Percentiles rank a stretch among this genome's conserved stretches.
Evolutionary conservation across 2,329 filamentous ascomycete genomes (phyloP).

Genomic region (Aspergillus sp.): DNA sequence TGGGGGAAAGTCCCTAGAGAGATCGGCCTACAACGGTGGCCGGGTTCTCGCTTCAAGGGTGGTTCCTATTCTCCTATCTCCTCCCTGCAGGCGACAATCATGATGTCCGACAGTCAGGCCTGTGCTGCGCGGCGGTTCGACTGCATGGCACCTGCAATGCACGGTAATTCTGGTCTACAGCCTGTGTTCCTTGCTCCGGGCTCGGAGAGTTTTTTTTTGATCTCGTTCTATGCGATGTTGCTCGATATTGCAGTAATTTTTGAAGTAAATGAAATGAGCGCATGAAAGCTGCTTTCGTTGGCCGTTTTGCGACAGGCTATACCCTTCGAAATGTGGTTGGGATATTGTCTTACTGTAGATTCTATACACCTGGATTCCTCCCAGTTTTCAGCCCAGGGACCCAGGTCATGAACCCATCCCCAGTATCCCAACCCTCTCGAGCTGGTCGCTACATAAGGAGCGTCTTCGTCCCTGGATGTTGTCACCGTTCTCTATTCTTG

Average conservation of each 20-base stretch:
- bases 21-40: constrained; percentile 6
- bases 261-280: neutral
- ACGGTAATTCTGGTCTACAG: constrained; percentile 7
- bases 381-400: constrained; percentile 6
- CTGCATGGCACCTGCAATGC: constrained; percentile 13
- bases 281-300: neutral
- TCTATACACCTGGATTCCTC: constrained; percentile 9
- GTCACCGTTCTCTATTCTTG: neutral
- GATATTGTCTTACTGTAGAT: neutral
- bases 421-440: constrained; percentile 5
- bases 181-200: neutral
- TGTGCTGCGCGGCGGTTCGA: constrained; percentile 1
- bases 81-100: constrained; percentile 5
- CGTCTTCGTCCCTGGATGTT: neutral
- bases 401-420: constrained; percentile 3
- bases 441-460: constrained; percentile 1
- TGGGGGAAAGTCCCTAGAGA: neutral
- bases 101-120: constrained; percentile 6
- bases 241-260: neutral
- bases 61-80: neutral
- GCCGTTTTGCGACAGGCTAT: neutral
- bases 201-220: neutral
- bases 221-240: neutral
- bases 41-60: neutral
- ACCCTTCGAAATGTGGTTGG: constrained; percentile 4